Percentiles rank a stretch among this genome's conserved stretches.
Conservation (phyloP, 1,284 basidiomycete genomes). For the Irpex lacteus region DNA sequence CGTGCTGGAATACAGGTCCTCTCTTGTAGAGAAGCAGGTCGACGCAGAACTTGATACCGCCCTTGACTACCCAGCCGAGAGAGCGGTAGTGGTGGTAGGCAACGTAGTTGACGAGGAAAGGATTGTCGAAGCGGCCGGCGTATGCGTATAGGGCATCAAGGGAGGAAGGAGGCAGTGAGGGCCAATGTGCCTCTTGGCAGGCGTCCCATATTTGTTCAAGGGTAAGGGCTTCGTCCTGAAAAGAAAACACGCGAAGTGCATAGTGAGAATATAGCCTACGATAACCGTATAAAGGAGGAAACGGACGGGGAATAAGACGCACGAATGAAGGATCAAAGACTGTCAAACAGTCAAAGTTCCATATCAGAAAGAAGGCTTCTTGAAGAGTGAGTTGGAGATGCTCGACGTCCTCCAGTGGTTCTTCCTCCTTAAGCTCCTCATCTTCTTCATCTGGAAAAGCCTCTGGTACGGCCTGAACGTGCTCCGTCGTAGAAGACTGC, state of each 20-base stretch:
- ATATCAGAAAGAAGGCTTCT: slow-evolving; percentile 91
- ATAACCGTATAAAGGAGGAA: neutral
- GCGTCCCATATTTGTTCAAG: slow-evolving; percentile 57
- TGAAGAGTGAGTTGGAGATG: slow-evolving; percentile 90
- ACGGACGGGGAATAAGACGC: slow-evolving; percentile 20
- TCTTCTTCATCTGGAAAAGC: slow-evolving; percentile 12
- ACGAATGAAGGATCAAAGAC: slow-evolving; percentile 67
- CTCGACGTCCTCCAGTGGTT: slow-evolving; percentile 72
- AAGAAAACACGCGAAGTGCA: neutral
- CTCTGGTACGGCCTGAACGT: slow-evolving; percentile 2
- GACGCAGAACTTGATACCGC: slow-evolving; percentile 96
- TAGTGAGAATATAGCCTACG: neutral
- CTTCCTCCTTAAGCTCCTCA: slow-evolving; percentile 38
- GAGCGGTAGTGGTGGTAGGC: slow-evolving; percentile 96
- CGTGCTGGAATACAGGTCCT: slow-evolving; percentile 94
- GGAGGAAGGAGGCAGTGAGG: slow-evolving; percentile 28
- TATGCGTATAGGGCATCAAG: slow-evolving; percentile 18
- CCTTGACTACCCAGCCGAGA: slow-evolving; percentile 97
- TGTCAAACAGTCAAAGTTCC: slow-evolving; percentile 84
- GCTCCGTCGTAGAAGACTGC: slow-evolving; percentile 9
- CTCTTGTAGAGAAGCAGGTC: slow-evolving; percentile 94
- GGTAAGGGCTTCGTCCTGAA: slow-evolving; percentile 49
- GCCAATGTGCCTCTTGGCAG: slow-evolving; percentile 45
- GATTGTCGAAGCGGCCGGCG: slow-evolving; percentile 74
- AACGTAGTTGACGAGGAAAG: slow-evolving; percentile 89